Evolutionary conservation across 495 filamentous ascomycete genomes (phyloP), one percentile per base, ranked within the genome.

Genomic region (Xylaria telfairii): DNA sequence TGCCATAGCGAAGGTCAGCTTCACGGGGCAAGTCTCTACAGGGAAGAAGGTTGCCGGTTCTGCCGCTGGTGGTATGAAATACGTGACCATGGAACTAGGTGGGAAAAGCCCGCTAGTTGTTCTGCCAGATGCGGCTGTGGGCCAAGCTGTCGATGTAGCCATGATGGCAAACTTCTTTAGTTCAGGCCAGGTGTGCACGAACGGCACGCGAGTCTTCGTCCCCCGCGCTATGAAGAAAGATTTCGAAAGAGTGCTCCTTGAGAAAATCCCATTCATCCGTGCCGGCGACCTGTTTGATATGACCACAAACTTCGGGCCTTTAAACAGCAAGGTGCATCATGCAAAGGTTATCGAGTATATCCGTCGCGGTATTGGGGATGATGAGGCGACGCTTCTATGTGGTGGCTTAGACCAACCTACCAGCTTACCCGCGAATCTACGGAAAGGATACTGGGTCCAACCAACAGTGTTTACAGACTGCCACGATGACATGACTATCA

Each of bases 81-180:
- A 92, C 76, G 90, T 93, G 44, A 94, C 92, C 5, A 92, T 94
- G 90, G 93, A 96, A 76, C 85, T 95, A 1, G 93, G 93, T 57
- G 93, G 93, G 32, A 95, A 95, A 81, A 92, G 89, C 65, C 91
- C 93, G 3, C 79, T 91, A 26, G 81, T 95, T 56, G 80, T 95
- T 42, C 86, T 93, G 34, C 88, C 90, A 0, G 93, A 93, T 72
- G 89, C 91, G 0, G 85, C 92, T 57, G 74, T 94, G 3, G 90
- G 92, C n/a, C 86, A 82, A 57, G 92, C 92, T 15, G 92, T 92
- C 39, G 87, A 95, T 72, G 91, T 91, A 34, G 91, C 91, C 67
- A 94, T 95, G 92, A 93, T 94, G 91, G 92, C 92, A 53, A 95
- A 94, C 74, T 94, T 94, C 82, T 94, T 89, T 84, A 92, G 89